These are phyloP conservation scores for Houttuynia cordata DNA, from an alignment of 164 flowering plant species.

Conservation along the genomic window DNA sequence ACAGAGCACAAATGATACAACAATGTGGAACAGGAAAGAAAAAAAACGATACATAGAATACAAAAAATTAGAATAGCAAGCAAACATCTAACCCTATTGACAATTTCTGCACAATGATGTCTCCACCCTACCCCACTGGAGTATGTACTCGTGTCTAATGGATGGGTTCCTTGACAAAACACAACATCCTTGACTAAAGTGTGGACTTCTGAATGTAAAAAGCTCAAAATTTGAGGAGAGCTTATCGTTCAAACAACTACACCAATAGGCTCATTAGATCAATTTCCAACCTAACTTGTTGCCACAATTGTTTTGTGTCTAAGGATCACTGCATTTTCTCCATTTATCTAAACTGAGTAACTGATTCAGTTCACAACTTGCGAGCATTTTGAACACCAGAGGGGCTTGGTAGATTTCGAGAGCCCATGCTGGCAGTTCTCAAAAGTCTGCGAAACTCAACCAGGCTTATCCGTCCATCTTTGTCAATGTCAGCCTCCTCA, in stretches of 20 bases:
- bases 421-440: constrained; percentile 83
- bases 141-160: too few relatives aligned
- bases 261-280: not conserved
- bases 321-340: not conserved
- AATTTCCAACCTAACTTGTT: not conserved
- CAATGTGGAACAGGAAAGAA: too few relatives aligned
- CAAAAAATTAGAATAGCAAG: too few relatives aligned
- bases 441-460: constrained; percentile 79
- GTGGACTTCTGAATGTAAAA: too few relatives aligned
- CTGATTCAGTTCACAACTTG: constrained; percentile 15
- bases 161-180: too few relatives aligned
- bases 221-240: not conserved
- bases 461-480: constrained; percentile 87
- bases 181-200: too few relatives aligned
- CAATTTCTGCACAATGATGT: too few relatives aligned
- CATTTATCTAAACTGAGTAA: too few relatives aligned
- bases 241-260: not conserved
- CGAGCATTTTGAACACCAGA: constrained; percentile 21
- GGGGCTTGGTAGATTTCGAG: constrained; percentile 38
- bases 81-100: too few relatives aligned
- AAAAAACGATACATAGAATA: too few relatives aligned
- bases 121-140: too few relatives aligned
- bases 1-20: too few relatives aligned
- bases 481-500: constrained; percentile 94
- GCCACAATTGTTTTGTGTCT: not conserved